Evolutionary conservation across 345 rosid species (phyloP), one percentile per base, ranked within the genome.

Genomic region (Citrus inodora): DNA sequence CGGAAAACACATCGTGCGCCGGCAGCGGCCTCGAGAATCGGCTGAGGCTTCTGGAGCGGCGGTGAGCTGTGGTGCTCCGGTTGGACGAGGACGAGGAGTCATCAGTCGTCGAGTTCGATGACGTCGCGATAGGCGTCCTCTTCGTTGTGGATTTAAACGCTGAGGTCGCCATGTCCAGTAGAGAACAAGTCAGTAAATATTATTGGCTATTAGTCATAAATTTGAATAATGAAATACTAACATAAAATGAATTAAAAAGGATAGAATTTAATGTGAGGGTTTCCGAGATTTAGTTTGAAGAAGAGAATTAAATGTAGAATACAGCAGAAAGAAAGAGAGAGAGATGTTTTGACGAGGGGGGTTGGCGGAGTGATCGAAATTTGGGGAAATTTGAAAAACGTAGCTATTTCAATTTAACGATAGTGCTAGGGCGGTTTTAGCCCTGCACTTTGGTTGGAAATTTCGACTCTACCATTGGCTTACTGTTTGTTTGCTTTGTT

Each of bases 31-130:
- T 90, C 51, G 98, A 88, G 89, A 92, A 89, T 30, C 96, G 92
- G 89, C 98, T 96, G 80, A 96, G 86, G 67, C 98, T 96, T 67
- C 99, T 84, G 59, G 96, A 81, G 6, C 97, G 91, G 55, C 95
- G 94, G 81, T 81, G 88, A 70, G 83, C 35, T 2, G 79, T 55
- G 17, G 94, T 83, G 79, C 68, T 74, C 56, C 88, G 83, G 24
- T 67, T 80, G 22, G 85, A 48, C 27, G 90, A 82, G 72, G 88
- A 76, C 28, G 91, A 87, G 19, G 93, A 87, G 77, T 82, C 89
- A 48, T 80, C 87, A 48, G 88, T 58, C 28, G 86, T 73, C 37
- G 89, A 67, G 13, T 11, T 74, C 5, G 92, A 68, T 8, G 94
- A 86, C 51, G 85, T 83, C 9, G 80, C 82, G 21, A 83, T 62